Evolutionary conservation across 306 rosid genomes (phyloP), one percentile per base, ranked within the genome.

Genomic region (Prinsepia uniflora): DNA sequence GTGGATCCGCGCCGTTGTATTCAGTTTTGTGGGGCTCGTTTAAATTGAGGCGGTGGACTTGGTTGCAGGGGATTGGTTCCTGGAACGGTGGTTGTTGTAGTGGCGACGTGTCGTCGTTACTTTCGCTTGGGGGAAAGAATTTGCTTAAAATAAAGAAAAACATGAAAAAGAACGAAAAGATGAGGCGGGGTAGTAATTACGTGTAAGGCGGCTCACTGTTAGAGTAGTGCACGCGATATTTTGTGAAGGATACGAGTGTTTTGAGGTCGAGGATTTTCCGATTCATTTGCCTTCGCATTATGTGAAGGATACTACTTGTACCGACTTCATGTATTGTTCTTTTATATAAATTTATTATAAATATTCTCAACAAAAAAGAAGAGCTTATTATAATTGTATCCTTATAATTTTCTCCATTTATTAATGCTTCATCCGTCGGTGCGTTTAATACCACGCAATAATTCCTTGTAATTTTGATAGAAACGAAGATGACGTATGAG

Each of bases 151-250:
- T 34, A 19, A 12, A 20, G 9, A 22, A 15, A 5, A 49, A 50
- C 0, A 11, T 15, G 14, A 19, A 13, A 13, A 11, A 39, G 30
- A 14, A 17, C 60, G 46, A 13, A 11, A 39, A 30, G 7, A 17
- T 59, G 36, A 18, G 48, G 10, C 52, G 40, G 45, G 14, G 30
- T 64, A 52, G 45, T 4, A 15, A 54, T 67, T 50, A 48, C 68
- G 73, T 75, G 68, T 46, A 46, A 67, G 39, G 15, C 41, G 56
- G 67, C 41, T 6, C 6, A 75, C 68, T 1, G 43, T 57, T 65
- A 7, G 8, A 66, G 30, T 6, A 55, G 57, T 56, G 67, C 47
- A 66, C 67, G 71, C 52, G 43, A 60, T n/a, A n/a, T n/a, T n/a
- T n/a, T n/a, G n/a, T n/a, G n/a, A n/a, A n/a, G n/a, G n/a, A n/a